Percentiles rank a stretch among this genome's conserved stretches.
phyloP scores from a whole-genome alignment of 2,329 filamentous ascomycete species.

The Colletotrichum sp. region DNA sequence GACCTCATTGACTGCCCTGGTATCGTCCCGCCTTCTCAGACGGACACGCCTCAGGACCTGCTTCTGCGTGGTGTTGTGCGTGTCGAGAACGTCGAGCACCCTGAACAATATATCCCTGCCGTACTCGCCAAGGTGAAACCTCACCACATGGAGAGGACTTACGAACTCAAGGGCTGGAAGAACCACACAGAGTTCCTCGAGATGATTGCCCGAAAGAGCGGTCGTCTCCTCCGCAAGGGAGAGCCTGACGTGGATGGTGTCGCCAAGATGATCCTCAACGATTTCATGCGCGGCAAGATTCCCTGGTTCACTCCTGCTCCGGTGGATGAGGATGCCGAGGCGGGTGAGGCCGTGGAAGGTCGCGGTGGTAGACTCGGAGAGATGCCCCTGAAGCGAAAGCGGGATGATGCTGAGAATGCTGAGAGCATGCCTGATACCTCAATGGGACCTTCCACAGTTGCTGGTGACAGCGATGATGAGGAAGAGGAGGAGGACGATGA shows the following conservation, averaged over 20 bases:
- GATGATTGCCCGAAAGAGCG: conserved; percentile 83
- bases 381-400: conserved; percentile 82
- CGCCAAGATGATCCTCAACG: conserved; percentile 95
- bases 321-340: conserved; percentile 55
- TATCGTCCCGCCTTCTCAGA: conserved; percentile 87
- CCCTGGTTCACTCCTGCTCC: conserved; percentile 94
- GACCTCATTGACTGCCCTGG: conserved; percentile 95
- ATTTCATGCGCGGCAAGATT: conserved; percentile 93
- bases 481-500: conserved; percentile 38
- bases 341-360: conserved; percentile 63
- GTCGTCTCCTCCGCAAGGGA: conserved; percentile 86
- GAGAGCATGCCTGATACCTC: conserved; percentile 46
- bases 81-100: conserved; percentile 92
- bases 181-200: conserved; percentile 85
- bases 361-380: conserved; percentile 82
- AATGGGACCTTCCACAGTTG: conserved; percentile 30
- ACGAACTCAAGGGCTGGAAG: conserved; percentile 82
- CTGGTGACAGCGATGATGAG: conserved; percentile 25
- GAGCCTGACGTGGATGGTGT: conserved; percentile 95
- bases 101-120: conserved; percentile 91
- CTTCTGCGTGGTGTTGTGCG: conserved; percentile 89
- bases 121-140: conserved; percentile 79
- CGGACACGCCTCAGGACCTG: conserved; percentile 86
- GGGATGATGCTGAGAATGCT: conserved; percentile 54
- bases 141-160: conserved; percentile 90